Evolutionary conservation across 2,329 filamentous ascomycete species (phyloP).

Genomic region (Septoria petroselini): DNA sequence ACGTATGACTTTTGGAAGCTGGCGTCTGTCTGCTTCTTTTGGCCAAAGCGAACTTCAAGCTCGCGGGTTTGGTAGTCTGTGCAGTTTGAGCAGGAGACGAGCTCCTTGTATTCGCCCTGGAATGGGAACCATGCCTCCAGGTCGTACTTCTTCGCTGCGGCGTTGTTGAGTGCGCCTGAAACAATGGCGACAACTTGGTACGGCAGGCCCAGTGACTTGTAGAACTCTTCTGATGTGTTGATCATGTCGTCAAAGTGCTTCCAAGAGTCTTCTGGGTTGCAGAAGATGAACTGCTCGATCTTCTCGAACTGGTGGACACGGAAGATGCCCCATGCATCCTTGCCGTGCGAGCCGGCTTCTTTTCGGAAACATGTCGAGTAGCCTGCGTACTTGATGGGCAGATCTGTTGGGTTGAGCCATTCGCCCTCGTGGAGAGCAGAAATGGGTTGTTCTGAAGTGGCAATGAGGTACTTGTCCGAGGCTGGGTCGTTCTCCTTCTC

Average conservation of each 20-base stretch:
- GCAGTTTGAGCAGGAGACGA: conserved; percentile 97
- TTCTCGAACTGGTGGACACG: conserved; percentile 98
- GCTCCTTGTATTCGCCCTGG: conserved; percentile 96
- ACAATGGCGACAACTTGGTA: conserved; percentile 94
- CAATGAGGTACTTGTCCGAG: conserved; percentile 79
- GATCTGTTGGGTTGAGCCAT: conserved; percentile 79
- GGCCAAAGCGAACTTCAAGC: conserved; percentile 86
- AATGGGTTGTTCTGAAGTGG: conserved; percentile 91
- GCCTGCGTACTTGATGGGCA: conserved; percentile 84
- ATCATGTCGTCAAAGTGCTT: conserved; percentile 94
- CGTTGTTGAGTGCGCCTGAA: conserved; percentile 90
- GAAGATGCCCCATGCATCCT: conserved; percentile 97
- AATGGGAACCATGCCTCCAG: conserved; percentile 95
- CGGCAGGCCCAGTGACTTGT: conserved; percentile 81
- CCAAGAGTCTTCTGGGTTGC: conserved; percentile 88
- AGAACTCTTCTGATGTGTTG: conserved; percentile 85
- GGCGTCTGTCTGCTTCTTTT: conserved; percentile 77
- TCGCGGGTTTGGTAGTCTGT: conserved; percentile 95
- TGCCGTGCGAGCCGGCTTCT: conserved; percentile 86
- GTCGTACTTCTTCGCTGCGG: conserved; percentile 87
- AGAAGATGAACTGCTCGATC: conserved; percentile 76
- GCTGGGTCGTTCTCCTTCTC: conserved; percentile 74
- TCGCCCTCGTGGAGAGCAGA: conserved; percentile 84
- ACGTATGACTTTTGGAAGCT: conserved; percentile 83
- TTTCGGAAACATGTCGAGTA: conserved; percentile 95